These are phyloP conservation scores for Flaveria floridana DNA, from an alignment of 140 eudicot species.

Conservation along the genomic window DNA sequence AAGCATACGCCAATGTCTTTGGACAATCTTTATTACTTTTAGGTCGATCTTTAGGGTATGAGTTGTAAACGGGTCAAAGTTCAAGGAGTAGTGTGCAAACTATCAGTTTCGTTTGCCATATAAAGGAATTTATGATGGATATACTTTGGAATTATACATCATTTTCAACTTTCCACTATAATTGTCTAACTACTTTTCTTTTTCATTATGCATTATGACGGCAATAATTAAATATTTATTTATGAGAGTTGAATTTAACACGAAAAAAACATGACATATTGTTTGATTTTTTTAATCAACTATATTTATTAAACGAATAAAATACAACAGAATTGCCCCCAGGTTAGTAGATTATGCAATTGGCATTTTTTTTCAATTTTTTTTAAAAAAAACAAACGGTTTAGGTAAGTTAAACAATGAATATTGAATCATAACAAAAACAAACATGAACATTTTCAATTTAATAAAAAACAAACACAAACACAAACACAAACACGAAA, in stretches of 20 bases:
- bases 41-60: background rate
- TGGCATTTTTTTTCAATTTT: too few species aligned
- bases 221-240: background rate
- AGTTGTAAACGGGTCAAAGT: background rate
- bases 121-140: conserved; percentile 23
- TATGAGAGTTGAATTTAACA: background rate
- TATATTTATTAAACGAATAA: too few species aligned
- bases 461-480: too few species aligned
- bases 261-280: background rate
- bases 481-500: too few species aligned
- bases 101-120: conserved; percentile 19
- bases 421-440: too few species aligned
- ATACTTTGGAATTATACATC: conserved; percentile 16
- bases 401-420: too few species aligned
- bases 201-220: background rate
- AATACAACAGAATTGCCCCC: background rate
- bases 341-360: background rate
- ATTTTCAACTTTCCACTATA: conserved; percentile 14
- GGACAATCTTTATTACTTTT: too few species aligned
- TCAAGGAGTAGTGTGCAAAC: background rate
- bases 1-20: too few species aligned
- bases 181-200: too few species aligned
- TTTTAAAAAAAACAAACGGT: too few species aligned
- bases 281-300: background rate
- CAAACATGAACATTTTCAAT: too few species aligned